phyloP scores from a whole-genome alignment of 257 asterid genomes.

The Solanum virginianum region DNA sequence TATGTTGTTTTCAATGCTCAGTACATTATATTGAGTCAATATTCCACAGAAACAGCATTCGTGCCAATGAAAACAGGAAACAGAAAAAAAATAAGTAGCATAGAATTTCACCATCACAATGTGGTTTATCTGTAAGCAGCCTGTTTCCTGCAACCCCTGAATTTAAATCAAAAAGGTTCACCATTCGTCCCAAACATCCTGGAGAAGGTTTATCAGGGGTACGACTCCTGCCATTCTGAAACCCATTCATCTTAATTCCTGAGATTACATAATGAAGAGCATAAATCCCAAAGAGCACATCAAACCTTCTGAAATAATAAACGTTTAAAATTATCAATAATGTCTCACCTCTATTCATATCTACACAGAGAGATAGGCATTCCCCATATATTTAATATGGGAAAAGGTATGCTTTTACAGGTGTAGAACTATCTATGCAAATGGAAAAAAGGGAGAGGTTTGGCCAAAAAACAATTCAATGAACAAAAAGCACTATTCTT shows the following conservation, averaged over 20 bases:
- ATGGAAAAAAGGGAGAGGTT: background rate
- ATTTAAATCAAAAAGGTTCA: slow-evolving; percentile 71
- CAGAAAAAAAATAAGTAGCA: background rate
- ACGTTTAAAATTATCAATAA: background rate
- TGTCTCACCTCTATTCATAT: background rate
- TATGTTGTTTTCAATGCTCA: background rate
- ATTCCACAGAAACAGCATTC: background rate
- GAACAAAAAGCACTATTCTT: background rate
- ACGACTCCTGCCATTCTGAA: slow-evolving; percentile 26
- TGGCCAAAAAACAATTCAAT: background rate
- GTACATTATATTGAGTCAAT: background rate
- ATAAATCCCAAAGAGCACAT: slow-evolving; percentile 5
- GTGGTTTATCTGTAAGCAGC: slow-evolving; percentile 74
- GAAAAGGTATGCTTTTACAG: background rate
- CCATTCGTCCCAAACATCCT: slow-evolving; percentile 92
- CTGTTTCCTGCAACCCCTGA: slow-evolving; percentile 48
- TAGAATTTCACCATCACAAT: slow-evolving; percentile 47
- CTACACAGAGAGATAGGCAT: background rate
- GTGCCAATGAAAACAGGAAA: background rate
- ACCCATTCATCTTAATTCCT: slow-evolving; percentile 69
- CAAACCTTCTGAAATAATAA: background rate
- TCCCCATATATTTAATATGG: background rate
- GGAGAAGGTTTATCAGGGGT: slow-evolving; percentile 44
- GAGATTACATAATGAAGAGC: slow-evolving; percentile 2
- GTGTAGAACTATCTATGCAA: background rate